These are phyloP conservation scores for Sonneratia caseolaris DNA, from an alignment of 345 rosid genomes.

Conservation along the genomic window DNA sequence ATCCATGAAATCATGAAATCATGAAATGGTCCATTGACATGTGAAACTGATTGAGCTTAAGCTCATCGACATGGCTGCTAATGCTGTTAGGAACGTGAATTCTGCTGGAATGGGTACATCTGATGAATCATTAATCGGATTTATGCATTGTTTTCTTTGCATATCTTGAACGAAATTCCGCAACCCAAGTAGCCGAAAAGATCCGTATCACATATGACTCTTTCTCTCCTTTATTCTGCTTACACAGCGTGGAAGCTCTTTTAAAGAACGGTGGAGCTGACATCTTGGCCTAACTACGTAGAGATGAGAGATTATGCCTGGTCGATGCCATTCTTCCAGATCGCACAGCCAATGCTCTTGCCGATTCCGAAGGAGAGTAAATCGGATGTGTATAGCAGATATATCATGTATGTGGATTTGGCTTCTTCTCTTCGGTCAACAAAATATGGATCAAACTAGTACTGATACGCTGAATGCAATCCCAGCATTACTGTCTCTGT, in stretches of 20 bases:
- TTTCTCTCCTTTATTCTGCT: neutral
- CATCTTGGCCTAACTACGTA: neutral
- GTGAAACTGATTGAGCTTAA: no score
- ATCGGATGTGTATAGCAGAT: no score
- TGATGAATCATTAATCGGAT: neutral
- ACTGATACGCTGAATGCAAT: neutral
- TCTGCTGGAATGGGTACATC: neutral
- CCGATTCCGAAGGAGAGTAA: no score
- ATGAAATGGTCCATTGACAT: no score
- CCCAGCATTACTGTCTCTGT: no score
- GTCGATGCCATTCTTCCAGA: neutral
- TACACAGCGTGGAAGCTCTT: slow-evolving; percentile 38
- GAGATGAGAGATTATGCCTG: neutral
- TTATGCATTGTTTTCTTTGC: neutral
- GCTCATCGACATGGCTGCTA: neutral
- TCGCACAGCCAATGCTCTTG: no score
- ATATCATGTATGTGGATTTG: no score
- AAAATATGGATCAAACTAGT: neutral
- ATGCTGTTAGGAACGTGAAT: neutral
- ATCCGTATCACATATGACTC: neutral
- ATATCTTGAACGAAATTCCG: neutral
- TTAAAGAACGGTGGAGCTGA: slow-evolving; percentile 16
- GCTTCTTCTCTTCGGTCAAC: no score
- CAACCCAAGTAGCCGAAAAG: neutral
- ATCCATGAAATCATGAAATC: no score